Percentiles rank a stretch among this genome's conserved stretches.
Evolutionary conservation across 352 stramenopile genomes (phyloP).

Genomic region (Aphanomyces stellatus): DNA sequence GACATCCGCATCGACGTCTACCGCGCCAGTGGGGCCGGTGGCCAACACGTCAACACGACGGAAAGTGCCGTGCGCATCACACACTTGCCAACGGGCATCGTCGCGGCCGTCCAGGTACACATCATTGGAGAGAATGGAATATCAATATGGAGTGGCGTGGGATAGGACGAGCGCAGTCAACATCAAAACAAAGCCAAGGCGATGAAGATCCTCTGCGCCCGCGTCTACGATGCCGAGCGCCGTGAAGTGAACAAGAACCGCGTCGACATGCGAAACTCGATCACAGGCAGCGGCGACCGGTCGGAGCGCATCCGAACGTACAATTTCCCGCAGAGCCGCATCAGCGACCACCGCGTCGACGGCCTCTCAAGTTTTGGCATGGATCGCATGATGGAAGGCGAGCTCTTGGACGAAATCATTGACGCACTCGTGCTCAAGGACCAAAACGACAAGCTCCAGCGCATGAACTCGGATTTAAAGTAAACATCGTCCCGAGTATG

Average conservation of each 20-base stretch:
- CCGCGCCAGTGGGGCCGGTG: slow-evolving; percentile 91
- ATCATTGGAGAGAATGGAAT: not conserved
- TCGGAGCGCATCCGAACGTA: slow-evolving; percentile 98
- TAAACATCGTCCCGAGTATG: not conserved
- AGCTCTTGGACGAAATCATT: slow-evolving; percentile 87
- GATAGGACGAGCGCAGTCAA: slow-evolving; percentile 95
- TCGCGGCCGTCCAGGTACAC: slow-evolving; percentile 47
- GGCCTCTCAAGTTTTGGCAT: slow-evolving; percentile 80
- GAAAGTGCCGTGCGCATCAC: slow-evolving; percentile 96
- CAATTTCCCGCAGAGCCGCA: slow-evolving; percentile 95
- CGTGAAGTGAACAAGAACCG: slow-evolving; percentile 44
- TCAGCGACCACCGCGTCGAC: slow-evolving; percentile 93
- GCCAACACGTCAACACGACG: slow-evolving; percentile 99
- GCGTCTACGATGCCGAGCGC: slow-evolving; percentile 93
- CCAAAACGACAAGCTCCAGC: slow-evolving; percentile 64
- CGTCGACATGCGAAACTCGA: slow-evolving; percentile 56
- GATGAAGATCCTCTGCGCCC: slow-evolving; percentile 94
- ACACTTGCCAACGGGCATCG: slow-evolving; percentile 95
- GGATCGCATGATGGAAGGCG: slow-evolving; percentile 82
- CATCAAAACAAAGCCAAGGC: slow-evolving; percentile 98
- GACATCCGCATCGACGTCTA: slow-evolving; percentile 98
- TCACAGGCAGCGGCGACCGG: slow-evolving; percentile 93
- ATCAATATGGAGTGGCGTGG: slow-evolving; percentile 44
- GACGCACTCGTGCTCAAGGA: slow-evolving; percentile 67
- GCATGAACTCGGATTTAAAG: slow-evolving; percentile 35